A percentile compares a stretch with the other conserved stretches of the same genome.
Conservation (phyloP, 2,329 filamentous ascomycete genomes). For the Bipolaris oryzae region DNA sequence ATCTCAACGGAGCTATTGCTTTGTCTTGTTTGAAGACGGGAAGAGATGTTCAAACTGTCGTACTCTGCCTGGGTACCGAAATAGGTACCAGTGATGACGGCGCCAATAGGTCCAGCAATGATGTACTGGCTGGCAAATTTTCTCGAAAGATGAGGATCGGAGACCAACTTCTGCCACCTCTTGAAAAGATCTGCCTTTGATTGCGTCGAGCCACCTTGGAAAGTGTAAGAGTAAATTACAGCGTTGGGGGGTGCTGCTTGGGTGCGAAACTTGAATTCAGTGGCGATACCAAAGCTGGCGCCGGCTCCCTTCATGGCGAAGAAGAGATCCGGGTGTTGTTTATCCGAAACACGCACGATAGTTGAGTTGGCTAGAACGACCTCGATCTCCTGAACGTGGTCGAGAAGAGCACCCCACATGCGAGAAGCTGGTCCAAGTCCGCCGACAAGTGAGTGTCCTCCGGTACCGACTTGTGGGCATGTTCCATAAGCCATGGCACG, state of each 20-base stretch:
- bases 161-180: conserved; percentile 44
- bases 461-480: conserved; percentile 46
- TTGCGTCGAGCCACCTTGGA: conserved; percentile 30
- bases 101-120: conserved; percentile 32
- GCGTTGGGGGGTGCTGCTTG: conserved; percentile 41
- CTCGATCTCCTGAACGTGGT: conserved; percentile 44
- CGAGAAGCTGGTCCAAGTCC: conserved; percentile 43
- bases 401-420: conserved; percentile 43
- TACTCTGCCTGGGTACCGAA: conserved; percentile 43
- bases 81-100: conserved; percentile 43
- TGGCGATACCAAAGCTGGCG: conserved; percentile 52
- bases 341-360: conserved; percentile 47
- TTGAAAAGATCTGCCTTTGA: conserved; percentile 42
- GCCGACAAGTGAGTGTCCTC: conserved; percentile 47
- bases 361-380: conserved; percentile 51
- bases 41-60: conserved; percentile 41
- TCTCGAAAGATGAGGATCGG: conserved; percentile 38
- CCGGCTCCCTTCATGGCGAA: conserved; percentile 53
- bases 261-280: conserved; percentile 49
- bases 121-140: conserved; percentile 46
- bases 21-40: conserved; percentile 28
- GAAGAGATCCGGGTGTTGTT: conserved; percentile 49
- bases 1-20: conserved; percentile 31
- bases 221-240: conserved; percentile 43
- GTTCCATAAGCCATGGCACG: conserved; percentile 57